Conservation (phyloP, 805 yeast genomes). For the Cyberlindnera petersonii region DNA sequence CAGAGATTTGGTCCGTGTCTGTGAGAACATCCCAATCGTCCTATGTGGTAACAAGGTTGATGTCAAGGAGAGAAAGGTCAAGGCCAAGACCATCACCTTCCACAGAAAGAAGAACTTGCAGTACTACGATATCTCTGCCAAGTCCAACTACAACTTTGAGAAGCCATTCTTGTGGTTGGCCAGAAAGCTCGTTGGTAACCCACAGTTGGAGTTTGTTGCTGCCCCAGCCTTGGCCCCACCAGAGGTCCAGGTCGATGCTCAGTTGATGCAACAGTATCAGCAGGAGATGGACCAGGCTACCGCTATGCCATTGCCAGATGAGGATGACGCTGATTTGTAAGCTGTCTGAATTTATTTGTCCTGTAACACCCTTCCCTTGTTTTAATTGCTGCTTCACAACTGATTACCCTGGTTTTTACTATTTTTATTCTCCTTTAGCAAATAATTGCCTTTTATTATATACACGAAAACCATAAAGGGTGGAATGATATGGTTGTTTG, state of each 20-base stretch:
- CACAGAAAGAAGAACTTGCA: slow-evolving; percentile 99
- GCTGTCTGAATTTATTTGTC: background rate
- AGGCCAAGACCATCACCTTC: slow-evolving; percentile 99
- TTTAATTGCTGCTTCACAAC: background rate
- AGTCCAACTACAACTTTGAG: slow-evolving; percentile 98
- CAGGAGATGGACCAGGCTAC: slow-evolving; percentile 99
- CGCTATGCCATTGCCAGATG: slow-evolving; percentile 99
- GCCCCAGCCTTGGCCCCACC: slow-evolving; percentile 99
- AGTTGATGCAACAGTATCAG: slow-evolving; percentile 96
- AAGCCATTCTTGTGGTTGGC: slow-evolving; percentile 99
- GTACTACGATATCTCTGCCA: slow-evolving; percentile 99
- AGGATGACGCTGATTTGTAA: slow-evolving; percentile 98
- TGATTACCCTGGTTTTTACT: slow-evolving; percentile 1
- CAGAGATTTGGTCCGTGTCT: slow-evolving; percentile 98
- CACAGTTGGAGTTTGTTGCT: slow-evolving; percentile 96
- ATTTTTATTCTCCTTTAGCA: background rate
- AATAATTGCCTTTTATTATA: background rate
- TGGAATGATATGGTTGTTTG: no score
- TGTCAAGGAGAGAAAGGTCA: slow-evolving; percentile 99
- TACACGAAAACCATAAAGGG: background rate
- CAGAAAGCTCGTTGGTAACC: slow-evolving; percentile 97
- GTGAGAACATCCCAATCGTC: slow-evolving; percentile 99
- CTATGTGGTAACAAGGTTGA: slow-evolving; percentile 99
- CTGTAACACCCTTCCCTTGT: background rate
- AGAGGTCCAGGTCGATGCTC: slow-evolving; percentile 95